Evolutionary conservation across 2,329 filamentous ascomycete genomes (phyloP), one percentile per base, ranked within the genome.

Genomic region (Hymenotorrendiella dingleyae): DNA sequence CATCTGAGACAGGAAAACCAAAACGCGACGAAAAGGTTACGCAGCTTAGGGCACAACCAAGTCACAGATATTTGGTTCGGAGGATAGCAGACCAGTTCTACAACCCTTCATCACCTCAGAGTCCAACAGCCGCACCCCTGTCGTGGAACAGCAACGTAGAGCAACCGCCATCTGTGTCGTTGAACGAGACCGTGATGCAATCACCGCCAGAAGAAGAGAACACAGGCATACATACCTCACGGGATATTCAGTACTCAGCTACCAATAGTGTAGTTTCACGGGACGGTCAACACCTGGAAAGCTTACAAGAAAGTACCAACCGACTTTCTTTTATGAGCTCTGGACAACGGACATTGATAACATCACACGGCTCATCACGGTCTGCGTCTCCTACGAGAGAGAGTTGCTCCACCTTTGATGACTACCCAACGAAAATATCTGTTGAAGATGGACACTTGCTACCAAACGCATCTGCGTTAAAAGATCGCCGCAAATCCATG

Each of bases 271-370:
- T 76, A 36, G 63, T 73, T 22, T 82, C 78, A 0, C 72, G 76
- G 11, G 78, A 82, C 44, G 77, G 74, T 12, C 68, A 69, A 22
- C 74, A 76, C 39, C 64, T 82, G 5, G 77, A 83, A 11, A 74
- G 59, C 40, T 62, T 82, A 19, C 67, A 76, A 21, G 74, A 80
- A 34, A 76, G 70, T 55, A 66, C 67, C 2, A 71, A 78, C 48
- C 71, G 79, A 5, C 66, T 78, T 4, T 82, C 79, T 0, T 74
- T 70, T 48, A 67, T 79, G 28, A 82, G 79, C 2, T 79, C 76
- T 4, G 74, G 74, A 6, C 76, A 81, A 55, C 68, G 74, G 45
- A 82, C 79, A 3, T 63, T 77, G 20, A 56, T 80, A 6, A 81
- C 78, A 2, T 81, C 78, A 0, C 69, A 72, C 14, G 70, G 67